Evolutionary conservation across 2,329 filamentous ascomycete species (phyloP).

Genomic region (Penicillium sp.): DNA sequence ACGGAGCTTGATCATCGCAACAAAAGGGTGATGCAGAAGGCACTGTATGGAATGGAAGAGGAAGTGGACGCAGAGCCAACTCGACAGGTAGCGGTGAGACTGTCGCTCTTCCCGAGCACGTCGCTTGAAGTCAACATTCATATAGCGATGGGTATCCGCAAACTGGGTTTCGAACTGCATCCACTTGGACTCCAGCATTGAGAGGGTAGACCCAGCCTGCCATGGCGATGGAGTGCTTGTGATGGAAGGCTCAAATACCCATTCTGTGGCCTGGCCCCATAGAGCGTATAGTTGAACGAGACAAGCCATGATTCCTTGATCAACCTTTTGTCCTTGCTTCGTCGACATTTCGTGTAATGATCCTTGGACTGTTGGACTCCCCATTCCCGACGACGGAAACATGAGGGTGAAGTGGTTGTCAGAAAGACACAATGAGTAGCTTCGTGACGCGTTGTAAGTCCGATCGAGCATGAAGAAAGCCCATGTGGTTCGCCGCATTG

Average conservation of each 20-base stretch:
- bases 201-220: slow-evolving; percentile 24
- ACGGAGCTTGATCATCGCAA: slow-evolving; percentile 28
- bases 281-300: slow-evolving; percentile 22
- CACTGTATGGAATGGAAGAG: slow-evolving; percentile 26
- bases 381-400: slow-evolving; percentile 12
- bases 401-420: slow-evolving; percentile 25
- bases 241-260: slow-evolving; percentile 22
- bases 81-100: slow-evolving; percentile 22
- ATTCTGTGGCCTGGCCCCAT: slow-evolving; percentile 27
- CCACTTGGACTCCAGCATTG: slow-evolving; percentile 27
- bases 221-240: slow-evolving; percentile 19
- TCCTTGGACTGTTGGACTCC: neutral
- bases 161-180: slow-evolving; percentile 28
- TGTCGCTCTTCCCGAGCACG: slow-evolving; percentile 24
- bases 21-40: slow-evolving; percentile 27
- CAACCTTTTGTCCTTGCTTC: slow-evolving; percentile 18
- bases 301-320: slow-evolving; percentile 22
- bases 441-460: slow-evolving; percentile 24
- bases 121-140: slow-evolving; percentile 25
- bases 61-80: slow-evolving; percentile 29
- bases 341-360: slow-evolving; percentile 17
- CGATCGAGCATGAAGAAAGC: slow-evolving; percentile 29
- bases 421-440: slow-evolving; percentile 24
- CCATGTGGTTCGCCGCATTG: slow-evolving; percentile 22
- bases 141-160: slow-evolving; percentile 27